Base-by-base conservation (phyloP, 1,284 basidiomycete species). In the Xerocomus minutiporus region DNA sequence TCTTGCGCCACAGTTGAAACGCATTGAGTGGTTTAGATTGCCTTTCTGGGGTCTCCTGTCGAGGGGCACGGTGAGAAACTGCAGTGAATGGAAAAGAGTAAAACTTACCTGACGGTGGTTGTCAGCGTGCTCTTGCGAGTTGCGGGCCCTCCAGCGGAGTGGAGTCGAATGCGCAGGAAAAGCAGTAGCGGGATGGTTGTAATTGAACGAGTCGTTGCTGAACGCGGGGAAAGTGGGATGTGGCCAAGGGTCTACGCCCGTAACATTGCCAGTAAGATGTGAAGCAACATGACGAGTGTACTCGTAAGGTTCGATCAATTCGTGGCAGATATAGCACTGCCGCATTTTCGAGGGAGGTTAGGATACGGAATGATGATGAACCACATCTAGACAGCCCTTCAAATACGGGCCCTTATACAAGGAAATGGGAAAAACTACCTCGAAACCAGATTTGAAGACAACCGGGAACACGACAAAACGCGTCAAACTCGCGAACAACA, bases 1-100 rank as follows among this genome's bases (percentile, higher is more conserved):
- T 48, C 29, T 42, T 9, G 34, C 47, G 17, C 65, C 63, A 64
- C 3, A 34, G 8, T 26, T 60, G 48, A 31, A 64, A 67, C 11
- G 52, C 51, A 15, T 63, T 54, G 29, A 3, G 31, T 31, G 32
- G 42, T 32, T 11, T 13, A 17, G 49, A 26, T 7, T 15, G 25
- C 12, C 6, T 34, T 31, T 17, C n/a, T 7, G 17, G n/a, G 25
- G 17, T 17, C 4, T 31, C 38, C 38, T 23, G 20, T 40, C 38
- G 9, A 8, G 17, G 36, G 11, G 12, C 11, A 38, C 5, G 47
- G 25, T 51, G 8, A n/a, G 36, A 40, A 12, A 38, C 8, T 8
- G 3, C 39, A 7, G 43, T 5, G 36, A 17, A 8, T 5, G 43
- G 23, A 51, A 42, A 9, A 40, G n/a, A 25, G 47, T 4, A 15